Evolutionary conservation across 176 grass and related monocot species (phyloP).

Genomic region (Calamus simplicifolius): DNA sequence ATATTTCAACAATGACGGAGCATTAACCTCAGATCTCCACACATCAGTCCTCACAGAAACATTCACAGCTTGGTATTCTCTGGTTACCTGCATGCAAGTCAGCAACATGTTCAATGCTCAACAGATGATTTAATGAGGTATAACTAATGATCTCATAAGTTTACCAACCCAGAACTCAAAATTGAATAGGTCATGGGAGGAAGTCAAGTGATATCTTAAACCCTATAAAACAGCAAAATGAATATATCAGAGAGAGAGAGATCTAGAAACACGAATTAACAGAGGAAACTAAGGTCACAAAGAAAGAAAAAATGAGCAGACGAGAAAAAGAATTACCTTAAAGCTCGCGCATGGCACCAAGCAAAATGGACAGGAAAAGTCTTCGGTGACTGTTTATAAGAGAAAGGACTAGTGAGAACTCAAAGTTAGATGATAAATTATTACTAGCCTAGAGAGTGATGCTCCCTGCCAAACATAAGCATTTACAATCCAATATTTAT

Average conservation of each 20-base stretch:
- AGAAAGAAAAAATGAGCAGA: background rate
- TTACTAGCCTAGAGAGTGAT: background rate
- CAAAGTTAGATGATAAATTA: conserved; percentile 6
- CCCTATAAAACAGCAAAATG: conserved; percentile 45
- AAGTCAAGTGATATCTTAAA: conserved; percentile 73
- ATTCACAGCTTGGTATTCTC: conserved; percentile 80
- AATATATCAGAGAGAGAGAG: conserved; percentile 4
- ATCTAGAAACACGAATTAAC: conserved; percentile 4
- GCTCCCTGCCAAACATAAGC: too few relatives aligned
- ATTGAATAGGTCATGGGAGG: conserved; percentile 89
- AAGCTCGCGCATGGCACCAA: conserved; percentile 81
- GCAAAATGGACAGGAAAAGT: conserved; percentile 96
- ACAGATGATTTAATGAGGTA: conserved; percentile 10
- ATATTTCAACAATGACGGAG: too few relatives aligned
- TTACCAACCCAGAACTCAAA: conserved; percentile 98
- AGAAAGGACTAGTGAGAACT: conserved; percentile 15
- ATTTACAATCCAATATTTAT: too few relatives aligned
- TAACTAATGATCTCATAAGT: conserved; percentile 32
- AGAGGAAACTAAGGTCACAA: conserved; percentile 12
- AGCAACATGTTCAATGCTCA: conserved; percentile 18
- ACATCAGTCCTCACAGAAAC: conserved; percentile 68
- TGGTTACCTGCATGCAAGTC: conserved; percentile 55
- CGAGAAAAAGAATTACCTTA: conserved; percentile 48
- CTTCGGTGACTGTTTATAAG: conserved; percentile 83
- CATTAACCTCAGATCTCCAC: conserved; percentile 59